These are phyloP conservation scores for Neophaeococcomyces aloes DNA, from an alignment of 2,329 filamentous ascomycete species.

Conservation along the genomic window DNA sequence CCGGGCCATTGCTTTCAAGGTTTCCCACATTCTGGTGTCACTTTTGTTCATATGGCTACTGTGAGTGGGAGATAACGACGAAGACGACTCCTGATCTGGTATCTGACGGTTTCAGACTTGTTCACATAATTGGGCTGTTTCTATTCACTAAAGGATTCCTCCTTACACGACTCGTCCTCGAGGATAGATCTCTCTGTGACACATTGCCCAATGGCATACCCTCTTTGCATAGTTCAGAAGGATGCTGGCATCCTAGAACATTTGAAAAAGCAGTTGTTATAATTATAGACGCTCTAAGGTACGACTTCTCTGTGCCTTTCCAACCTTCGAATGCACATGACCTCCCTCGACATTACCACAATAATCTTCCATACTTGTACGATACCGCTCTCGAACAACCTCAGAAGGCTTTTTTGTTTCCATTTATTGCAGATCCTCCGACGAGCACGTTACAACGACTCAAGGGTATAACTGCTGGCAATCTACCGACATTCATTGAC, in stretches of 20 bases:
- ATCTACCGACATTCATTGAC: conserved; percentile 87
- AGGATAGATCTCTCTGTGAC: conserved; percentile 62
- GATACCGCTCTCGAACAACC: conserved; percentile 66
- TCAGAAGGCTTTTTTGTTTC: conserved; percentile 74
- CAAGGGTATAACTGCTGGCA: conserved; percentile 91
- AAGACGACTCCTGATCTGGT: not conserved
- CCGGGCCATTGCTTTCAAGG: conserved; percentile 19
- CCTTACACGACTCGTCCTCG: conserved; percentile 70
- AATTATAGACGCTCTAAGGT: conserved; percentile 84
- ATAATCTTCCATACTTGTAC: conserved; percentile 77
- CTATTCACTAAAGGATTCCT: conserved; percentile 95
- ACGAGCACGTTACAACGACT: conserved; percentile 85
- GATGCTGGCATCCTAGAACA: conserved; percentile 92
- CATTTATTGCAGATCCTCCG: conserved; percentile 94
- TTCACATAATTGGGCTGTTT: conserved; percentile 73
- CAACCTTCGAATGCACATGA: conserved; percentile 34
- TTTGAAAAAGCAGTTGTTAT: conserved; percentile 88
- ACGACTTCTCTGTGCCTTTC: conserved; percentile 89
- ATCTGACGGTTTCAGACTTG: conserved; percentile 36
- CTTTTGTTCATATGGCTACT: conserved; percentile 20
- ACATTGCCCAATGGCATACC: conserved; percentile 47
- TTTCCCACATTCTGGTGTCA: conserved; percentile 19
- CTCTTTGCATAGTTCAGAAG: conserved; percentile 40
- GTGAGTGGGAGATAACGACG: conserved; percentile 16
- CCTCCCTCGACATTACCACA: conserved; percentile 59